These are phyloP conservation scores for Ascochyta rabiei DNA, from an alignment of 2,329 filamentous ascomycete genomes.

Conservation along the genomic window DNA sequence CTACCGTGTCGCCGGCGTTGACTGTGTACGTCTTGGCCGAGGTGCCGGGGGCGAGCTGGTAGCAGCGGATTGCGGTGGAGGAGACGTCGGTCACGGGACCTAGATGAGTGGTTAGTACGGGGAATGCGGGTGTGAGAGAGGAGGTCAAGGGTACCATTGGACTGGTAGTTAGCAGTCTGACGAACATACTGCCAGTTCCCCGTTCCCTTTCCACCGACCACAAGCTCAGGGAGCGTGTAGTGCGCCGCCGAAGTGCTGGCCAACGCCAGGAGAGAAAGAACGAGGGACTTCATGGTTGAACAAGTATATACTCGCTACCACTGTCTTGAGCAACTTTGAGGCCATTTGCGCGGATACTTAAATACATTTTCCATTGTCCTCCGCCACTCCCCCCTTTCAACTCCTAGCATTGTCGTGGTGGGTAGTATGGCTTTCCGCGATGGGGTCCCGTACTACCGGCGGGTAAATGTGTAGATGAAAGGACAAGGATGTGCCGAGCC, in stretches of 20 bases:
- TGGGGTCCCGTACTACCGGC: slow-evolving; percentile 19
- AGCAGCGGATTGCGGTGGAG: slow-evolving; percentile 39
- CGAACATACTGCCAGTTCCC: slow-evolving; percentile 44
- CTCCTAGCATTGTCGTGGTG: background rate
- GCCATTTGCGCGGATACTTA: slow-evolving; percentile 10
- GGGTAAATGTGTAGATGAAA: slow-evolving; percentile 27
- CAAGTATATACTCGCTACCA: too few relatives aligned
- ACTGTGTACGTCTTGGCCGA: slow-evolving; percentile 16
- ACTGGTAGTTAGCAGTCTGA: slow-evolving; percentile 42
- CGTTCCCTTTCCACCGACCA: slow-evolving; percentile 29
- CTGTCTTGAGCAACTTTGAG: slow-evolving; percentile 9
- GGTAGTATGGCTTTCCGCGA: slow-evolving; percentile 6
- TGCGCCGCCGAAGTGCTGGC: slow-evolving; percentile 37
- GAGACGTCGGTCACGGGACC: slow-evolving; percentile 30
- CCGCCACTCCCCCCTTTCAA: background rate
- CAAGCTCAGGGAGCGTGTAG: slow-evolving; percentile 43
- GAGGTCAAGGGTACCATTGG: slow-evolving; percentile 27
- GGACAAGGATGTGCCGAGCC: slow-evolving; percentile 15
- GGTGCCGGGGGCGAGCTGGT: slow-evolving; percentile 30
- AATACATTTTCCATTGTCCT: background rate
- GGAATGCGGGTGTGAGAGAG: too few relatives aligned
- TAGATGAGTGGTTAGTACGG: background rate
- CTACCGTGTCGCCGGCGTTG: slow-evolving; percentile 37
- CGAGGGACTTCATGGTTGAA: slow-evolving; percentile 36
- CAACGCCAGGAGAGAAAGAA: slow-evolving; percentile 26